Percentiles rank a stretch among this genome's conserved stretches.
phyloP scores from a whole-genome alignment of 305 asterid species.

The Solanum chacoense region DNA sequence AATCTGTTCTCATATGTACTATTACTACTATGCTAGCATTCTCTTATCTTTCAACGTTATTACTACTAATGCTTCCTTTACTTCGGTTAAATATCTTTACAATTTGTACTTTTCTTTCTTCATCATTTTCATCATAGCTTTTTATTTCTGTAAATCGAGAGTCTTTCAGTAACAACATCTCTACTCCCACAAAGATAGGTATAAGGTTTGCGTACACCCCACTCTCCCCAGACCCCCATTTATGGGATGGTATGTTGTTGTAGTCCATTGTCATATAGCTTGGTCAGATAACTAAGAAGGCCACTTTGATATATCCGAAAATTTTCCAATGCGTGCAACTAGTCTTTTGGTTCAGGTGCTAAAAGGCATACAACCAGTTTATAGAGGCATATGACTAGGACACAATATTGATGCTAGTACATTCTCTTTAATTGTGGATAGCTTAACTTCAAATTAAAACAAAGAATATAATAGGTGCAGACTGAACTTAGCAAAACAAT shows the following conservation, averaged over 20 bases:
- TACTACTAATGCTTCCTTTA: not conserved
- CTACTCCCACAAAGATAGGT: too few relatives aligned
- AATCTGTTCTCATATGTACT: not conserved
- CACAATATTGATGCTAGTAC: not conserved
- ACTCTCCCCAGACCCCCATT: not conserved
- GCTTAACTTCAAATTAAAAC: not conserved
- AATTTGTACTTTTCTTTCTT: not conserved
- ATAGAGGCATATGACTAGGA: not conserved
- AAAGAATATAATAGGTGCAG: not conserved
- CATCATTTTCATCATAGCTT: not conserved
- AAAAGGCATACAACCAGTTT: not conserved
- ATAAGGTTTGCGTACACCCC: not conserved
- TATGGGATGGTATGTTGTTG: not conserved
- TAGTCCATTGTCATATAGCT: not conserved
- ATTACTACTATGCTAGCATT: not conserved
- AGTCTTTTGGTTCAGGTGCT: not conserved
- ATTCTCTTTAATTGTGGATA: not conserved
- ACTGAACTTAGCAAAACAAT: not conserved
- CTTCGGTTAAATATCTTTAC: not conserved
- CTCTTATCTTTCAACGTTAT: not conserved
- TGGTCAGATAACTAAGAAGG: not conserved
- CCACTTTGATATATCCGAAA: not conserved
- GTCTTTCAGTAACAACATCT: too few relatives aligned
- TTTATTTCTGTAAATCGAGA: not conserved
- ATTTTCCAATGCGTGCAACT: not conserved